Conservation (phyloP, 371 early-diverging fungal genomes). For the Entomophthora muscae region DNA sequence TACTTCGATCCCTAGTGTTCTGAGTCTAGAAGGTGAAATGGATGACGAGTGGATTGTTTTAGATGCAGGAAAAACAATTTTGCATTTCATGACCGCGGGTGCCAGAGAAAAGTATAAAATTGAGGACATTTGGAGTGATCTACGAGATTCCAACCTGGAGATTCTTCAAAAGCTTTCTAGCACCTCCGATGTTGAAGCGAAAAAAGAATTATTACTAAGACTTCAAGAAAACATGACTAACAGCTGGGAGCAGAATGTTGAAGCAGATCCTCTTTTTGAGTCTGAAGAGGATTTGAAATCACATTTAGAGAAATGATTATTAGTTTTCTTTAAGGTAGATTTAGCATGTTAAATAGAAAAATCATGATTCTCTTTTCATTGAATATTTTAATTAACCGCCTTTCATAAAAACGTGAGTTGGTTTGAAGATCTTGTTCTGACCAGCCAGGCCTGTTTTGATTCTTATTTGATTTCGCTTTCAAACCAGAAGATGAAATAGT, state of each 20-base stretch:
- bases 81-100: slow-evolving; percentile 3
- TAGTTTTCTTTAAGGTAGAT: background rate
- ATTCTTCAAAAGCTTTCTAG: background rate
- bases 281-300: background rate
- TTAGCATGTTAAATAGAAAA: too few relatives aligned
- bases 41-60: slow-evolving; percentile 5
- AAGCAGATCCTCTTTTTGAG: background rate
- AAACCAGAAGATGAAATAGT: too few relatives aligned
- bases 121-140: background rate
- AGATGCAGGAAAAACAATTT: background rate
- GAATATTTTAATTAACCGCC: too few relatives aligned
- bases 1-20: background rate
- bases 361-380: too few relatives aligned
- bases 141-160: background rate
- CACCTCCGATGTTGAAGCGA: background rate
- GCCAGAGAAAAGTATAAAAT: slow-evolving; percentile 1
- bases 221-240: background rate
- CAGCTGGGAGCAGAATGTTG: background rate
- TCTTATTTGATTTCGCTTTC: too few relatives aligned
- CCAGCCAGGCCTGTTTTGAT: too few relatives aligned
- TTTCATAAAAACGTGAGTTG: too few relatives aligned
- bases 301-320: background rate
- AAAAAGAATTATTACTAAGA: background rate
- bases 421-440: too few relatives aligned
- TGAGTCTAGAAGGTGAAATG: background rate